Conservation (phyloP, 2,329 filamentous ascomycete genomes). For the Penicillium brevicompactum region DNA sequence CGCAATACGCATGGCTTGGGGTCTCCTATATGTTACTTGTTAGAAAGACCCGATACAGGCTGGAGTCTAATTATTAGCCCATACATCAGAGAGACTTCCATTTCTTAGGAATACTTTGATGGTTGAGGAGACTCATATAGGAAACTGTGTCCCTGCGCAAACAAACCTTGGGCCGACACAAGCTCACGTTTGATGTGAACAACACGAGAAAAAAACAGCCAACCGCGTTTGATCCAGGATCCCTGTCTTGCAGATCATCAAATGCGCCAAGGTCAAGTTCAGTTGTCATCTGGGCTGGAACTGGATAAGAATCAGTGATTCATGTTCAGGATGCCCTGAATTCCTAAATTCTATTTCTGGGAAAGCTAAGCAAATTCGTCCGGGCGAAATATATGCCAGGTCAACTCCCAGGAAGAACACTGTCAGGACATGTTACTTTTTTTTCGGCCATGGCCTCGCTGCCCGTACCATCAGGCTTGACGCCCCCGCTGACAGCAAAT, state of each 20-base stretch:
- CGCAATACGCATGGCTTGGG: no score
- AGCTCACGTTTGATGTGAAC: background rate
- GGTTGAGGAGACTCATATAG: background rate
- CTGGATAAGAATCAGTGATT: background rate
- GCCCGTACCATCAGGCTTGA: conserved; percentile 19
- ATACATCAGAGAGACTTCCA: no score
- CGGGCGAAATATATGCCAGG: conserved; percentile 5
- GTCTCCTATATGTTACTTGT: no score
- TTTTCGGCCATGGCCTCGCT: conserved; percentile 6
- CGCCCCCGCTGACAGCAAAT: conserved; percentile 40
- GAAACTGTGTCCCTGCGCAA: background rate
- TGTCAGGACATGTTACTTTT: background rate
- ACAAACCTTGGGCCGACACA: background rate
- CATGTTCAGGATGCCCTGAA: background rate
- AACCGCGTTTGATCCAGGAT: background rate
- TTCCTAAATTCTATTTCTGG: background rate
- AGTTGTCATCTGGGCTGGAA: background rate
- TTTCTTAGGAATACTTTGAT: no score
- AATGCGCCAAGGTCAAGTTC: background rate
- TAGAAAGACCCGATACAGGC: no score
- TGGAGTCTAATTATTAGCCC: no score
- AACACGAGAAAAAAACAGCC: background rate
- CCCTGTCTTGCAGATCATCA: background rate
- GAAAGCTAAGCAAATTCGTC: background rate
- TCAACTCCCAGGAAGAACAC: background rate